Base-by-base conservation (phyloP, 2,329 filamentous ascomycete species). In the Drechslerella coelobrocha region DNA sequence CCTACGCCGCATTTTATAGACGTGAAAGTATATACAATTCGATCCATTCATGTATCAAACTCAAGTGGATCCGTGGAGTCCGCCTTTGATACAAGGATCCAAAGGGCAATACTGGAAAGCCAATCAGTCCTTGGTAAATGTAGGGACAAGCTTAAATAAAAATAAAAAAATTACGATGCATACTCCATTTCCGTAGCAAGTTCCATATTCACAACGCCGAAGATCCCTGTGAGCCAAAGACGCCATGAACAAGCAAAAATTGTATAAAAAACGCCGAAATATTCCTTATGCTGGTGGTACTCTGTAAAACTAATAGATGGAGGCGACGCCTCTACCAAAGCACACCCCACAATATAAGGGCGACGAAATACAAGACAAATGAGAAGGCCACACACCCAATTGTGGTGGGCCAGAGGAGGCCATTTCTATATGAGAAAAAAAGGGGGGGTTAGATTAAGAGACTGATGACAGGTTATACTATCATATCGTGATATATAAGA, bases 281-380 rank as follows among this genome's bases (percentile, higher is more conserved):
- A 37, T 12, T 51, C n/a, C 27, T 14, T 23, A 23, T 23, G 6
- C 52, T 10, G 10, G 21, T 43, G 21, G 14, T 41, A n/a, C n/a
- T n/a, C n/a, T n/a, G 45, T 53, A 10, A 24, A 34, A 31, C 45
- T 10, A 5, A 37, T n/a, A 9, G n/a, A 34, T 31, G 34, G n/a
- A 3, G 19, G 45, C 29, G 19, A 17, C 10, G 12, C 2, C 23
- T 26, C 29, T 62, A 71, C 66, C 66, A 71, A 34, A 71, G 53
- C 14, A 71, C 66, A 6, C 66, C 66, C 66, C 66, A 71, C 45
- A 71, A 37, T 10, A 71, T 43, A 45, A 71, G 66, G 9, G 54
- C 66, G 19, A 71, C 48, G 23, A 71, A 71, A 47, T 71, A 71
- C 55, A 71, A 37, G 17, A 71, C 47, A 27, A 71, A 71, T 1